Conservation (phyloP, 208 protist genomes). For the Leishmania aethiopica region DNA sequence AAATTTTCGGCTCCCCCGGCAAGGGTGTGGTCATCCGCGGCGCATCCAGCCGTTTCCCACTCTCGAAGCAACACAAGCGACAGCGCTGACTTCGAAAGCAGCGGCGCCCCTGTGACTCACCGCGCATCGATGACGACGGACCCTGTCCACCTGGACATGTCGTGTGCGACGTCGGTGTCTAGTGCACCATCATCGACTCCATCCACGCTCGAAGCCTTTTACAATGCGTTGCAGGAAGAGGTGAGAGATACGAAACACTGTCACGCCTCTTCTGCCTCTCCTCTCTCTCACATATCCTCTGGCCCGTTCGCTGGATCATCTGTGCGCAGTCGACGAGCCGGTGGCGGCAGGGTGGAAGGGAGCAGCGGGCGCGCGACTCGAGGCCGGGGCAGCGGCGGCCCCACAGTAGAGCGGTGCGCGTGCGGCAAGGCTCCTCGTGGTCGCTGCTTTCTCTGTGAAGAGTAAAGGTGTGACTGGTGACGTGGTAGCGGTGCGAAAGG, state of each 20-base stretch:
- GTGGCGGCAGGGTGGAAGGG: constrained; percentile 1
- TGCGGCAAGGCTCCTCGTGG: constrained; percentile 64
- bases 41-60: neutral
- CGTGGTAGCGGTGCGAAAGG: neutral
- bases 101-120: neutral
- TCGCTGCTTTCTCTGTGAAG: constrained; percentile 72
- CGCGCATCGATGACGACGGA: neutral
- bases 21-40: neutral
- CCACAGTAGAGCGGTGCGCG: constrained; percentile 29
- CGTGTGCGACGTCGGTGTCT: neutral
- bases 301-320: neutral
- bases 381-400: neutral
- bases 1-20: neutral
- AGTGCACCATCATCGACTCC: neutral
- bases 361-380: neutral
- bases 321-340: constrained; percentile 22
- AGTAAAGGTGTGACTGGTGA: neutral
- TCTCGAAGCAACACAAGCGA: neutral
- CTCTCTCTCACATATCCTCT: neutral
- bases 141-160: neutral
- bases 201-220: neutral
- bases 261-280: neutral
- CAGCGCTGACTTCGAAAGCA: neutral
- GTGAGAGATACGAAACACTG: neutral
- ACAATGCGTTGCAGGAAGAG: neutral